Base-by-base conservation (phyloP, 306 rosid species). In the Quercus ilex region DNA sequence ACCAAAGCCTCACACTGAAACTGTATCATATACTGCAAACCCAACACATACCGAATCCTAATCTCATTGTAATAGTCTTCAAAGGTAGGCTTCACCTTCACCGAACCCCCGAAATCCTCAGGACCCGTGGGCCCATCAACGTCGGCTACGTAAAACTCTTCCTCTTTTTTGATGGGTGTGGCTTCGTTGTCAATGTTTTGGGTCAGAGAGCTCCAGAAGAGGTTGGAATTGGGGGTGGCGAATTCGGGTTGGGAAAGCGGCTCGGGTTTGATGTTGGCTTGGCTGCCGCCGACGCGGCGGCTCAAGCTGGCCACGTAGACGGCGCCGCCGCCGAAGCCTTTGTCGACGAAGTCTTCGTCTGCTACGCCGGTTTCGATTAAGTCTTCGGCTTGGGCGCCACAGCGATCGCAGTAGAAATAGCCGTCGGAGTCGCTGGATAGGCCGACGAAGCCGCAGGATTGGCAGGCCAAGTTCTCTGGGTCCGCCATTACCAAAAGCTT, bases 1-100 rank as follows among this genome's bases (percentile, higher is more conserved):
- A 89, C 93, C 86, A 94, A 60, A 19, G 86, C 92, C 81, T 92
- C 97, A 6, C 97, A 92, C 23, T 92, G 98, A 83, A 88, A 84
- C 86, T 92, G 86, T 72, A 94, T 75, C 92, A 94, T 91, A 73
- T 91, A 41, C 86, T 92, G 97, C 86, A 92, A 63, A 23, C 97
- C 94, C 87, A 90, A 73, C 31, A 92, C 88, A 62, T 94, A 94
- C 77, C 93, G 84, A 43, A 88, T 70, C 86, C 97, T 90, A 55
- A 86, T 82, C 81, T 90, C 89, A 1, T 81, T 87, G 55, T 81
- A 85, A 63, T 87, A 92, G 57, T 89, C 92, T 21, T 89, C 96
- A 67, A 53, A 68, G 58, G 76, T 85, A 12, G 80, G 68, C 62
- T 74, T 17, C 64, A 67, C n/a, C 70, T 71, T 13, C 73, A 19